Conservation (phyloP, 73 alveolate genomes). For the Tetrahymena borealis region DNA sequence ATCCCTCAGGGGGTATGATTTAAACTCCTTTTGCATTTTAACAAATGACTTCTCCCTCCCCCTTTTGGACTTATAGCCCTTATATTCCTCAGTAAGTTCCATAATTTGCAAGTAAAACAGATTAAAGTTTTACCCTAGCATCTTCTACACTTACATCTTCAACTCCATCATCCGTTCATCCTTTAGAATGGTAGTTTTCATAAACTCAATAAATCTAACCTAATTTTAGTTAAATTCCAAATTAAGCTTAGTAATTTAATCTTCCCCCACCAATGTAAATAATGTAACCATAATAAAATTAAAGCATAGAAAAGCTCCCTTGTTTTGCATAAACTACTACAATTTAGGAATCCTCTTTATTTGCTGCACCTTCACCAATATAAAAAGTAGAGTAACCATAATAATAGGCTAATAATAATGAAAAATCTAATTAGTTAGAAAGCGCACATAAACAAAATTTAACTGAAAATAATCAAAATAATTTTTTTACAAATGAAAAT, state of each 20-base stretch:
- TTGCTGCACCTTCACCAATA: neutral
- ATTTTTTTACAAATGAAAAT: no score
- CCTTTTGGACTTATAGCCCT: neutral
- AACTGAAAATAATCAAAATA: no score
- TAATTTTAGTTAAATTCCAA: neutral
- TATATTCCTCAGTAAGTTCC: neutral
- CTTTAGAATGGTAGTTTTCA: no score
- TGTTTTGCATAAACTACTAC: neutral
- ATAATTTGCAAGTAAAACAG: neutral
- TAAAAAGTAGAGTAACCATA: neutral
- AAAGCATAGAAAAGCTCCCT: neutral
- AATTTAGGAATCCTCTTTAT: neutral
- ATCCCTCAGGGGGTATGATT: neutral
- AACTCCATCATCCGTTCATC: neutral
- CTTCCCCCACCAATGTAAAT: neutral
- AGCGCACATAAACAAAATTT: no score
- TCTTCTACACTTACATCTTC: neutral
- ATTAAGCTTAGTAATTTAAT: neutral
- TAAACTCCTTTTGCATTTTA: neutral
- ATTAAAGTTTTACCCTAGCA: neutral
- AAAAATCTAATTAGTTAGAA: no score
- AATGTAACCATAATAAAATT: neutral
- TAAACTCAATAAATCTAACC: no score
- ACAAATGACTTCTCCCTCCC: neutral
- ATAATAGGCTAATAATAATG: no score